Percentiles rank a stretch among this genome's conserved stretches.
Evolutionary conservation across 1,139 yeast species (phyloP).

Genomic region (Magnusiomyces paraingens): DNA sequence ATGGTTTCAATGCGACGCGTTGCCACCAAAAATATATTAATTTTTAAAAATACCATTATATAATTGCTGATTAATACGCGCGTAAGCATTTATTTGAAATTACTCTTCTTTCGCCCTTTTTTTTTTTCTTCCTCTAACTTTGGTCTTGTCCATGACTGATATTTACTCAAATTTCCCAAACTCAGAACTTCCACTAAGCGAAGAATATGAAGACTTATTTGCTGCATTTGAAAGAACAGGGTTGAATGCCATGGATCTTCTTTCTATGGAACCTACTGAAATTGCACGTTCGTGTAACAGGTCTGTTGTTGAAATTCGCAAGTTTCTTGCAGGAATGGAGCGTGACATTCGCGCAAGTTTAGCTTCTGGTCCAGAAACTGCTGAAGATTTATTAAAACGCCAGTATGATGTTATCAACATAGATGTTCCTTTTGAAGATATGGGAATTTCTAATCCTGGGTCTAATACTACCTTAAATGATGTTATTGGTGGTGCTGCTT

Average conservation of each 20-base stretch:
- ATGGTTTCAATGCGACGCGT: too few relatives aligned
- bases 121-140: too few relatives aligned
- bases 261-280: conserved; percentile 36
- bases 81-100: too few relatives aligned
- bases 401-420: conserved; percentile 11
- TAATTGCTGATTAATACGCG: too few relatives aligned
- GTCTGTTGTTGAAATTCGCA: conserved; percentile 43
- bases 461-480: conserved; percentile 27
- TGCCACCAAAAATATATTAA: too few relatives aligned
- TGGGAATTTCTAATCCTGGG: neutral
- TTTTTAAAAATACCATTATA: too few relatives aligned
- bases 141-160: conserved; percentile 10
- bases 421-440: conserved; percentile 8
- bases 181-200: conserved; percentile 9
- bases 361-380: neutral
- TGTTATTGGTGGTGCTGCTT: conserved; percentile 53
- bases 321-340: conserved; percentile 33
- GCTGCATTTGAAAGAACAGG: conserved; percentile 25
- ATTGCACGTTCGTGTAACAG: conserved; percentile 44
- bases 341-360: conserved; percentile 9
- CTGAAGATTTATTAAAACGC: conserved; percentile 24
- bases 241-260: conserved; percentile 39
- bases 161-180: conserved; percentile 11
- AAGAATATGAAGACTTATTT: conserved; percentile 28
- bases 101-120: too few relatives aligned